A percentile compares a stretch with the other conserved stretches of the same genome.
Evolutionary conservation across 768 basidiomycete genomes (phyloP).

Genomic region (Paxillus involutus): DNA sequence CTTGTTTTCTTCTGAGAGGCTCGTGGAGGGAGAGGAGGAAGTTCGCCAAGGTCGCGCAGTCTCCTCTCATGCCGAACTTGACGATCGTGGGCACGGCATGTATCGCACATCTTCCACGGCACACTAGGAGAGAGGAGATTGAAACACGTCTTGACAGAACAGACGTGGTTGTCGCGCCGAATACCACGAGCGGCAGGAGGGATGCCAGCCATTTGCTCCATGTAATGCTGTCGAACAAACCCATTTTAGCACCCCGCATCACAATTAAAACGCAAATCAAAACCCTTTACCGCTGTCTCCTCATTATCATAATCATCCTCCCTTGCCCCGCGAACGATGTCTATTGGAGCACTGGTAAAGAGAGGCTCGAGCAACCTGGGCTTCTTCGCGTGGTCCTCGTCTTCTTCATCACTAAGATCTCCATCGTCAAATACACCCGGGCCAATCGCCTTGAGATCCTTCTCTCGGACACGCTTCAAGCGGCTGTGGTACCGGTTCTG

Average conservation of each 20-base stretch:
- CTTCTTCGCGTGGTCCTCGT: slow-evolving; percentile 3
- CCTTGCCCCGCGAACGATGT: slow-evolving; percentile 2
- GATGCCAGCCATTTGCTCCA: slow-evolving; percentile 8
- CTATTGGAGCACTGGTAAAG: slow-evolving; percentile 3
- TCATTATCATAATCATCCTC: slow-evolving; percentile 4
- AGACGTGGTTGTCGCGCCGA: slow-evolving; percentile 36
- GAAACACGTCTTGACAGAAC: slow-evolving; percentile 39
- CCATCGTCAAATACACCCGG: slow-evolving; percentile 10
- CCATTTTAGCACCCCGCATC: not conserved
- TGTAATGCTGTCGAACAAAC: not conserved
- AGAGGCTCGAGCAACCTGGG: not conserved
- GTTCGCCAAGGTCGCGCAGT: slow-evolving; percentile 20
- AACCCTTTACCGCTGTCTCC: not conserved
- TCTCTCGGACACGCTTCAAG: slow-evolving; percentile 52
- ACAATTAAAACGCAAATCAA: not conserved
- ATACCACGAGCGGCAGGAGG: slow-evolving; percentile 31
- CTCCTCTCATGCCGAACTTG: slow-evolving; percentile 28
- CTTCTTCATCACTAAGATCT: slow-evolving; percentile 8
- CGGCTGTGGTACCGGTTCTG: slow-evolving; percentile 55
- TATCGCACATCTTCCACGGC: slow-evolving; percentile 51
- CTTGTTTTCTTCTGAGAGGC: not conserved
- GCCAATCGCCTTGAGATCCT: slow-evolving; percentile 39
- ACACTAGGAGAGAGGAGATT: slow-evolving; percentile 43
- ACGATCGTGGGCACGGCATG: slow-evolving; percentile 40
- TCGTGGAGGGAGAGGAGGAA: not conserved